Base-by-base conservation (phyloP, 2,329 filamentous ascomycete genomes). In the Aspergillus quadricinctus region DNA sequence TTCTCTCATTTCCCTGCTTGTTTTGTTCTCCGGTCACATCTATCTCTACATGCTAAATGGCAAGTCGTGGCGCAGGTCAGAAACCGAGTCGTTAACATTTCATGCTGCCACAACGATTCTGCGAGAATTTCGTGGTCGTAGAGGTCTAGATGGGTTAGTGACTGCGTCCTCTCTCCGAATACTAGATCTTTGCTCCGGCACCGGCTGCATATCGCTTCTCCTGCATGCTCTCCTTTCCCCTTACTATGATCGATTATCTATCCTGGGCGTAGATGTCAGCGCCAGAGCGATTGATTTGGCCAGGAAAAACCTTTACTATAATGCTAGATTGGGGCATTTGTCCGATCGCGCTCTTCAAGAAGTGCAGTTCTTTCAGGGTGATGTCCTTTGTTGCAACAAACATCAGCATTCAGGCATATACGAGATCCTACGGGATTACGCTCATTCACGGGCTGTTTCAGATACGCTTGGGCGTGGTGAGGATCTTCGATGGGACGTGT, bases 161-260 rank as follows among this genome's bases (percentile, higher is more conserved):
- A 35, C 9, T 48, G 8, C 31, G 27, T 6, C 28, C 28, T 59
- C 66, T 17, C 64, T 95, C 11, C 81, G 80, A 11, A 78, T 97
- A 43, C 72, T 97, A 8, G 94, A 99, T 72, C 79, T 97, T 29
- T 97, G 94, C 72, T 92, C 91, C 0, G 94, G 94, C 9, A 90
- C 89, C 4, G 94, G 94, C 4, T 97, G 93, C 74, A 96, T 97
- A 60, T 83, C 91, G 0, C 81, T 97, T 8, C 82, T 90, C 3
- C 79, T 96, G 6, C 84, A 88, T 59, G 78, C 86, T 37, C 79
- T 87, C 9, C 80, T 91, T 56, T 69, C 65, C 31, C 63, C 69
- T 3, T 65, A 72, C 21, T 72, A 78, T 51, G 64, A 70, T 1
- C 50, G 61, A 0, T 63, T 90, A 7, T 71, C 76, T 3, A 75